Conservation (phyloP, 2,329 filamentous ascomycete genomes). For the Huntiella bhutanensis region DNA sequence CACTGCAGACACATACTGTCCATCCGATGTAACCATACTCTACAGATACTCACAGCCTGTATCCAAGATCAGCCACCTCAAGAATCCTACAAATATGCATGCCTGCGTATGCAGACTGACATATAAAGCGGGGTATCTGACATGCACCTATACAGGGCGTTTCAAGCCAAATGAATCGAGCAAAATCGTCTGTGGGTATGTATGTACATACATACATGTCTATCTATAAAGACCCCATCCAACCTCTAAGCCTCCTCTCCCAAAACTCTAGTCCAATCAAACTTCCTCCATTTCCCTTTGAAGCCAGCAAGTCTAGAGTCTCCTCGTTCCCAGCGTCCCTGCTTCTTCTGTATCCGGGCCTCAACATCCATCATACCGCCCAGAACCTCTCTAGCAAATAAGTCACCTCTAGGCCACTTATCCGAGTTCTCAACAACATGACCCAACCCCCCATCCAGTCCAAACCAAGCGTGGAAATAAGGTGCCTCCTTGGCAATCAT, state of each 20-base stretch:
- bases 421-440: constrained; percentile 78
- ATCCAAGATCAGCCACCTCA: no score
- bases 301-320: constrained; percentile 58
- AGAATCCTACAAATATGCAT: no score
- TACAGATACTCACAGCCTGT: no score
- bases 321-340: constrained; percentile 63
- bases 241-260: constrained; percentile 17
- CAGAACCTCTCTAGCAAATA: constrained; percentile 82
- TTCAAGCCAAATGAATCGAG: no score
- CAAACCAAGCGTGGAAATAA: constrained; percentile 96
- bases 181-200: no score
- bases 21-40: no score
- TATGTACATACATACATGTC: no score
- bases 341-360: constrained; percentile 69
- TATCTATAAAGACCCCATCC: no score
- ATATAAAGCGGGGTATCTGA: no score
- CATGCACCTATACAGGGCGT: no score
- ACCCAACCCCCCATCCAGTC: constrained; percentile 74
- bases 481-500: constrained; percentile 88
- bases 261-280: constrained; percentile 62
- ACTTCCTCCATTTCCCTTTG: constrained; percentile 72
- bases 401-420: constrained; percentile 73
- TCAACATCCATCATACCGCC: constrained; percentile 80
- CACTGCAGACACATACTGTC: no score
- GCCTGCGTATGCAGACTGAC: no score